Evolutionary conservation across 352 stramenopile species (phyloP).

Genomic region (Phytophthora sp.): DNA sequence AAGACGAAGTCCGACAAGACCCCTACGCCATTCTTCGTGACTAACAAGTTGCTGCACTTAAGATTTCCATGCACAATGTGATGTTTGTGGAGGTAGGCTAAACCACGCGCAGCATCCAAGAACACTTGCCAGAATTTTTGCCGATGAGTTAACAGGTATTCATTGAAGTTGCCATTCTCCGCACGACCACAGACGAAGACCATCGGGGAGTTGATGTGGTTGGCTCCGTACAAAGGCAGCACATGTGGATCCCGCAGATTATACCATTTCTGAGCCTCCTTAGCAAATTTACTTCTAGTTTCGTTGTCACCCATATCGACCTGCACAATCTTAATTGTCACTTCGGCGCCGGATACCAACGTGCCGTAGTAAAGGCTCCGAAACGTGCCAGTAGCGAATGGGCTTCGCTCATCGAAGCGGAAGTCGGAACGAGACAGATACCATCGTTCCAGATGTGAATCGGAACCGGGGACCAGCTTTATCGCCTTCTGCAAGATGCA

Average conservation of each 20-base stretch:
- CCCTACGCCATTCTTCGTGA: slow-evolving; percentile 24
- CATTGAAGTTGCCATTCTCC: slow-evolving; percentile 14
- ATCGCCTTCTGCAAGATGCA: neutral
- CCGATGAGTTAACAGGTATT: slow-evolving; percentile 21
- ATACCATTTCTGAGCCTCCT: neutral
- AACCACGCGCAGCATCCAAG: slow-evolving; percentile 37
- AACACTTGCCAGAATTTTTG: slow-evolving; percentile 37
- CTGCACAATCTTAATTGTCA: neutral
- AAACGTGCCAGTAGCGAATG: neutral
- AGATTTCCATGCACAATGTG: slow-evolving; percentile 9
- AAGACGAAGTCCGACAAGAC: slow-evolving; percentile 43
- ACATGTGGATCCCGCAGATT: neutral
- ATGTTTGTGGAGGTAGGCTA: slow-evolving; percentile 35
- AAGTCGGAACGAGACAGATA: neutral
- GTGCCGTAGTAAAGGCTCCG: neutral
- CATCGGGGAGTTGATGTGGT: neutral
- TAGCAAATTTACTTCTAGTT: neutral
- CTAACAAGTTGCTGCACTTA: slow-evolving; percentile 45
- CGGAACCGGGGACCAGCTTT: neutral
- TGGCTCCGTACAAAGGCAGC: neutral
- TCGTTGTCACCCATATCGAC: neutral
- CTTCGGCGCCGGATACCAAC: neutral
- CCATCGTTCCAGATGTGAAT: neutral
- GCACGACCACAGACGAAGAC: neutral
- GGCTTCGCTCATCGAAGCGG: neutral